phyloP scores from a whole-genome alignment of 1,284 basidiomycete genomes.

The Moesziomyces sp. region DNA sequence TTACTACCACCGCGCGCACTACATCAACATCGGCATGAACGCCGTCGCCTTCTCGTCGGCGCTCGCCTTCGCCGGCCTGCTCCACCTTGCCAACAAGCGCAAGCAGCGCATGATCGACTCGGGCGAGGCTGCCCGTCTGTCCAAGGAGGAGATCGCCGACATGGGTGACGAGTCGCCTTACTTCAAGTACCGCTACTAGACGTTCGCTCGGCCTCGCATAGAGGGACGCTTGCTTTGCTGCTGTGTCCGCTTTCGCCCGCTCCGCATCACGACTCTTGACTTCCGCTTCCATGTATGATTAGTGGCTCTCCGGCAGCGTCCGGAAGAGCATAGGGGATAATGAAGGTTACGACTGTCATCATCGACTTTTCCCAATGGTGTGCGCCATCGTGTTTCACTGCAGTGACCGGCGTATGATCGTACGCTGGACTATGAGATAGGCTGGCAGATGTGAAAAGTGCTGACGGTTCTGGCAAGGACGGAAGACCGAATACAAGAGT shows the following conservation, averaged over 20 bases:
- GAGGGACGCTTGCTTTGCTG: not conserved
- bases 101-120: constrained; percentile 54
- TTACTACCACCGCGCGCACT: constrained; percentile 50
- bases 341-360: not conserved
- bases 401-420: too few species aligned
- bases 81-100: constrained; percentile 41
- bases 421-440: too few species aligned
- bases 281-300: not conserved
- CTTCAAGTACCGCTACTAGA: constrained; percentile 59
- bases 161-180: constrained; percentile 57
- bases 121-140: constrained; percentile 42
- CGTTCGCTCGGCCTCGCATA: not conserved
- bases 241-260: not conserved
- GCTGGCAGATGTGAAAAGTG: too few species aligned
- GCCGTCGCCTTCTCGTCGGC: constrained; percentile 41
- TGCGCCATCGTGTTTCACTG: too few species aligned
- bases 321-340: not conserved
- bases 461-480: too few species aligned
- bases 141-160: constrained; percentile 45
- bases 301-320: not conserved
- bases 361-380: not conserved
- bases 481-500: too few species aligned
- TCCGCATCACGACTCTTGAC: not conserved
- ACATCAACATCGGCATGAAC: constrained; percentile 55
- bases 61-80: constrained; percentile 39